Evolutionary conservation across 106 monocot species (phyloP), one percentile per base, ranked within the genome.

Genomic region (Gastrodia elata): DNA sequence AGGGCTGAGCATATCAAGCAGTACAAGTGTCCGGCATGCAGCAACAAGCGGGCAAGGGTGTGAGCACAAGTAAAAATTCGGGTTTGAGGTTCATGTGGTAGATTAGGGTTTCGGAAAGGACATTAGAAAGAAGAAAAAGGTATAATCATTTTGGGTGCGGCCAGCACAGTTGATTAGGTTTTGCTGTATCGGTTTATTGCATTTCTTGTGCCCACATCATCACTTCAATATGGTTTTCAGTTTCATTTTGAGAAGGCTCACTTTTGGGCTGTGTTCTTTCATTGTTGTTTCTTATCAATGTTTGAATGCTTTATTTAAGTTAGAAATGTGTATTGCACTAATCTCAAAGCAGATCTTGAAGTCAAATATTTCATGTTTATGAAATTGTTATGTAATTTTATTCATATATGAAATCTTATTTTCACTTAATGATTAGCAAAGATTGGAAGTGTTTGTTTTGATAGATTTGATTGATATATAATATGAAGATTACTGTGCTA

Each of bases 1-100:
- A 43, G 77, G 22, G 86, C 86, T 33, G 89, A 89, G 76, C 89
- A 89, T 68, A 89, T 89, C 81, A 89, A 89, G 77, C 86, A 89
- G 75, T 89, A 89, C 82, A 89, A 86, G 33, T 86, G 86, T 79
- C 86, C 89, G 27, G 81, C 79, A 42, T 89, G 89, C 79, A 86
- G 81, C 85, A 85, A 84, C 83, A 89, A 86, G 72, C 76, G 86
- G 64, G 81, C 76, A 35, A 71, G 75, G 37, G 77, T 24, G 6
- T 80, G 77, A 80, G 24, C 38, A 69, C n/a, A 69, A 39, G 4
- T 7, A 69, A 69, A 9, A 38, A n/a, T n/a, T 22, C 39, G 18
- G 18, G 0, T 25, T 1, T n/a, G 3, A 36, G 34, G 0, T 67
- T 67, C 24, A 2, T 37, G 67, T 30, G 14, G 26, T 32, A 61